Evolutionary conservation across 192 early-diverging fungal genomes (phyloP).

Genomic region (Podila epigama): DNA sequence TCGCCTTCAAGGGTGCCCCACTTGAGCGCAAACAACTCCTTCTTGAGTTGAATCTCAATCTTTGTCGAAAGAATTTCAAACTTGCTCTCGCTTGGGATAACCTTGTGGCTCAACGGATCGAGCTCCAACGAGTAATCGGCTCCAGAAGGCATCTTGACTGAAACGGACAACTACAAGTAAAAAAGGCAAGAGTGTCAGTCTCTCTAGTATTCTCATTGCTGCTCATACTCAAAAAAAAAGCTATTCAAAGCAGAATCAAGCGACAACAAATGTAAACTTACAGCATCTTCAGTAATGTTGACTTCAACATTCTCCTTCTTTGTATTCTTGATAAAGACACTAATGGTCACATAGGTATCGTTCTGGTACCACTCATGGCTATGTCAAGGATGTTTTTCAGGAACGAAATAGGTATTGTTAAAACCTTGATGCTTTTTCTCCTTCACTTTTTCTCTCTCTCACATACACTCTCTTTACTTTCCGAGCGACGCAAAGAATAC

Average conservation of each 20-base stretch:
- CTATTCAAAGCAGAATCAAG: too few species aligned
- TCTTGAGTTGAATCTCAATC: conserved; percentile 92
- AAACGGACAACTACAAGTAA: conserved; percentile 67
- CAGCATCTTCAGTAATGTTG: conserved; percentile 65
- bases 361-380: conserved; percentile 99
- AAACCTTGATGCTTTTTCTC: neutral
- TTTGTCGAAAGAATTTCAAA: conserved; percentile 91
- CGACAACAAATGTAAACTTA: conserved; percentile 24
- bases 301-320: conserved; percentile 75
- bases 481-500: too few species aligned
- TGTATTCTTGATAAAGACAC: conserved; percentile 91
- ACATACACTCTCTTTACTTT: too few species aligned
- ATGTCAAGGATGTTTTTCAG: neutral
- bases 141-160: conserved; percentile 83
- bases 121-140: conserved; percentile 91
- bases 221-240: too few species aligned
- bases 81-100: conserved; percentile 73
- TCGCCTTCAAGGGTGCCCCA: conserved; percentile 89
- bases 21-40: conserved; percentile 74
- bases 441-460: too few species aligned
- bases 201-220: too few species aligned
- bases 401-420: neutral
- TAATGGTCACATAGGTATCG: conserved; percentile 84
- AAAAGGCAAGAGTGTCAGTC: too few species aligned
- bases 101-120: conserved; percentile 83